These are phyloP conservation scores for Coprinopsis marcescibilis DNA, from an alignment of 768 basidiomycete species.

Conservation along the genomic window DNA sequence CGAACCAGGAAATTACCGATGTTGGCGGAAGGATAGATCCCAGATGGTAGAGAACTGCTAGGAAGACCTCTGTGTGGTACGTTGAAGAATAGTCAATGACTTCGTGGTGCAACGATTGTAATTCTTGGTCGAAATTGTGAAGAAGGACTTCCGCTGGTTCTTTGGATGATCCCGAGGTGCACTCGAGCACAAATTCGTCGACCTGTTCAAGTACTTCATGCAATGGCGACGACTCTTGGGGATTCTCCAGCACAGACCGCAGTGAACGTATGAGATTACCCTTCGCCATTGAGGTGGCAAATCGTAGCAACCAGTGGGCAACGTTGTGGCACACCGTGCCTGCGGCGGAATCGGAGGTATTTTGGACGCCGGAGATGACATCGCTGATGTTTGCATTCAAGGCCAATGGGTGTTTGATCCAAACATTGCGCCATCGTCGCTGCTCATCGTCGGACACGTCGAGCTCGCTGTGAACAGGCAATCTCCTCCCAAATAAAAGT, in stretches of 20 bases:
- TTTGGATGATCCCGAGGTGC: slow-evolving; percentile 39
- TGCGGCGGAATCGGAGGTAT: not conserved
- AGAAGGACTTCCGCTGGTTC: slow-evolving; percentile 35
- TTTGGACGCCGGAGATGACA: not conserved
- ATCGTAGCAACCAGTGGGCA: too few species aligned
- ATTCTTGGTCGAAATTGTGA: slow-evolving; percentile 58
- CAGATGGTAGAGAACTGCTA: slow-evolving; percentile 60
- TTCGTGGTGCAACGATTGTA: slow-evolving; percentile 58
- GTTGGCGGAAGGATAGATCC: slow-evolving; percentile 53
- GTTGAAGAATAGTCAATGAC: slow-evolving; percentile 58
- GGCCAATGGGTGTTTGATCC: slow-evolving; percentile 26
- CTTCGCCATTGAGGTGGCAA: slow-evolving; percentile 24
- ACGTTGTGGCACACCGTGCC: too few species aligned
- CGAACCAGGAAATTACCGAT: slow-evolving; percentile 80
- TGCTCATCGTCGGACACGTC: slow-evolving; percentile 31
- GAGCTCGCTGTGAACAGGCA: slow-evolving; percentile 24
- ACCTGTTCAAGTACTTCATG: slow-evolving; percentile 42
- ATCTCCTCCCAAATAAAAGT: slow-evolving; percentile 7
- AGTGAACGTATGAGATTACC: slow-evolving; percentile 45
- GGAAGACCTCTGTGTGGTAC: slow-evolving; percentile 59
- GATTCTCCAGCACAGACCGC: slow-evolving; percentile 50
- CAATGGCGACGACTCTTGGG: slow-evolving; percentile 45
- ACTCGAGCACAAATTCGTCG: slow-evolving; percentile 52
- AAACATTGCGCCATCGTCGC: slow-evolving; percentile 21
- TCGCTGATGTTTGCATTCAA: slow-evolving; percentile 9